Evolutionary conservation across 2,329 filamentous ascomycete species (phyloP), one percentile per base, ranked within the genome.

Genomic region (Botrytis aclada): DNA sequence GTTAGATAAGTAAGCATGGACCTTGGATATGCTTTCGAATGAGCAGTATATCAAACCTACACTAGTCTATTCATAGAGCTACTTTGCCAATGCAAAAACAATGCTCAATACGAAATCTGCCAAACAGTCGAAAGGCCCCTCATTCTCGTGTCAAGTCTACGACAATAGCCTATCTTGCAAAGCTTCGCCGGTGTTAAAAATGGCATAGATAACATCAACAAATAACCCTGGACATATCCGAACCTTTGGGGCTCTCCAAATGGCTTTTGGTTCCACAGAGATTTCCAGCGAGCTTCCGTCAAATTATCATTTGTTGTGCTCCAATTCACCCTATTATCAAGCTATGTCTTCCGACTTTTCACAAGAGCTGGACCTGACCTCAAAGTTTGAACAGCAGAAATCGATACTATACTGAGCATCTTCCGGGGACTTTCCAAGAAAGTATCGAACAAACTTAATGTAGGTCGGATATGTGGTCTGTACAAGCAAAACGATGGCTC

Each of bases 121-220:
- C 95, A 47, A 93, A 93, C 81, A 94, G 98, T 82, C 95, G 98
- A 83, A 95, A 98, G 83, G 92, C 98, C 78, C 88, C 98, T 70
- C 93, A 95, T 78, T 97, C 95, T 72, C 89, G 95, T 82, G 84
- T 98, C 83, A 90, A 95, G 80, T 98, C 95, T 37, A 98, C 8
- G 9, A 32, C 4, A 0, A 41, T 29, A 56, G 20, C 25, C 4
- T 8, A 45, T 29, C 18, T 7, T 8, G 7, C 16, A 67, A 5
- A 14, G 9, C 16, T 41, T 56, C 9, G 4, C 25, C 10, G 2
- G 20, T 12, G 10, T 29, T 9, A 29, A 29, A 10, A 56, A 29
- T 18, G 16, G 29, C 41, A 67, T 41, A 10, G 7, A 37, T 5
- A 29, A 41, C 16, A 39, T 37, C 1, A 6, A 51, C 3, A 14